These are phyloP conservation scores for Pseudogymnoascus sp. DNA, from an alignment of 2,329 filamentous ascomycete species.

Conservation along the genomic window DNA sequence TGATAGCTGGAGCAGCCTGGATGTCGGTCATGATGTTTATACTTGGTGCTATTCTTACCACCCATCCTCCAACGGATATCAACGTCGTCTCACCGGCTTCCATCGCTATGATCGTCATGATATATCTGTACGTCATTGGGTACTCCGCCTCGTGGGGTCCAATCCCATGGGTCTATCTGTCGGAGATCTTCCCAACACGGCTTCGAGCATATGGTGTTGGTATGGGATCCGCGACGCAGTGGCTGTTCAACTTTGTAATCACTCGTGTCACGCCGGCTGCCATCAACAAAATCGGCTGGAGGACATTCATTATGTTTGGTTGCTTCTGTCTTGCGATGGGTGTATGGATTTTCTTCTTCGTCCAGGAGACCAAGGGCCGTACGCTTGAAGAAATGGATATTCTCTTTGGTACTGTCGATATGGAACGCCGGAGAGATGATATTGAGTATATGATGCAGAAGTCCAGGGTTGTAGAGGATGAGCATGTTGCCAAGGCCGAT, in stretches of 20 bases:
- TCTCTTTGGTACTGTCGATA: constrained; percentile 19
- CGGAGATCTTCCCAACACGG: constrained; percentile 44
- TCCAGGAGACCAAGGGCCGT: constrained; percentile 63
- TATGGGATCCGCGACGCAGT: constrained; percentile 58
- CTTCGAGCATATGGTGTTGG: constrained; percentile 47
- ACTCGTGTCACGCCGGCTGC: constrained; percentile 43
- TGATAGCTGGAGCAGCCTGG: constrained; percentile 40
- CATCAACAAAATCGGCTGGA: constrained; percentile 40
- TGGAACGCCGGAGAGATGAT: constrained; percentile 12
- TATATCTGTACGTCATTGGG: constrained; percentile 27
- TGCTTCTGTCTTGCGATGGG: constrained; percentile 36
- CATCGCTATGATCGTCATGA: constrained; percentile 21
- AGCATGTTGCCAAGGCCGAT: background rate
- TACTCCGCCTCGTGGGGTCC: constrained; percentile 47
- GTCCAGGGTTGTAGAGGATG: background rate
- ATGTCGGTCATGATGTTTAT: constrained; percentile 48
- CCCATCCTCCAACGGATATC: constrained; percentile 30
- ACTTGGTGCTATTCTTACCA: constrained; percentile 40
- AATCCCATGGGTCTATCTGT: constrained; percentile 44
- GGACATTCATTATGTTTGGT: constrained; percentile 40
- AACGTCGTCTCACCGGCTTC: constrained; percentile 37
- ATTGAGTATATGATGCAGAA: constrained; percentile 13
- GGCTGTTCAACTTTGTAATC: constrained; percentile 65
- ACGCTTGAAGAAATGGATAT: constrained; percentile 49
- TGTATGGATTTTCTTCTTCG: constrained; percentile 41